Evolutionary conservation across 1,139 yeast species (phyloP), one percentile per base, ranked within the genome.

Genomic region (Saccharomycopsis hybrid): DNA sequence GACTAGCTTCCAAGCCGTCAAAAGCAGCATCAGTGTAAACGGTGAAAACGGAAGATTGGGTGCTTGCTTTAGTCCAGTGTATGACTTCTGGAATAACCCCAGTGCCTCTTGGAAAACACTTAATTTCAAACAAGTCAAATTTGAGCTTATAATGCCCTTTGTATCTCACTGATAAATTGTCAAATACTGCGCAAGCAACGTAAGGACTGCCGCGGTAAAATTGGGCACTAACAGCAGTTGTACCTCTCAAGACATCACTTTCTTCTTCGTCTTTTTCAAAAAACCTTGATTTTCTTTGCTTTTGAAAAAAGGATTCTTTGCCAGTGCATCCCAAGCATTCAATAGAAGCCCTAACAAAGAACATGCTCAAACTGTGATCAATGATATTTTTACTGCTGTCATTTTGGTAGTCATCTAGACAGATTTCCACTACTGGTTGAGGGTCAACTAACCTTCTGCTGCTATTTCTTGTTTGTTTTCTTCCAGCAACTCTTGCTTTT

Each of bases 11-110:
- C 46, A 65, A 59, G 2, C 69, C 69, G 13, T 69, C 70, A 53
- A 65, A 65, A 43, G 62, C 60, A 51, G 66, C 67, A 29, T 69
- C 68, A 2, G 67, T 60, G 56, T 63, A 65, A 18, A 65, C 69
- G 4, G 63, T 60, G 44, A 65, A 56, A 33, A 59, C 55, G 27
- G 47, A 41, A 18, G 53, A 50, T 13, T 31, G 47, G 4, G 45
- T 25, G 9, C 51, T 44, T 8, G 47, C 18, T n/a, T 49, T 47
- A 4, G 38, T 43, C 55, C 55, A 47, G n/a, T 52, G 50, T 4
- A 52, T 46, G 36, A 52, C 30, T 36, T 47, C 44, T 25, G 55
- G 55, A 18, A 36, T 32, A 11, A 45, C 27, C 3, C 41, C 28
- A 7, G 39, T 36, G 27, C 18, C 38, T 9, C 36, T n/a, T 7